Base-by-base conservation (phyloP, 306 rosid genomes). In the Vigna hirtella region DNA sequence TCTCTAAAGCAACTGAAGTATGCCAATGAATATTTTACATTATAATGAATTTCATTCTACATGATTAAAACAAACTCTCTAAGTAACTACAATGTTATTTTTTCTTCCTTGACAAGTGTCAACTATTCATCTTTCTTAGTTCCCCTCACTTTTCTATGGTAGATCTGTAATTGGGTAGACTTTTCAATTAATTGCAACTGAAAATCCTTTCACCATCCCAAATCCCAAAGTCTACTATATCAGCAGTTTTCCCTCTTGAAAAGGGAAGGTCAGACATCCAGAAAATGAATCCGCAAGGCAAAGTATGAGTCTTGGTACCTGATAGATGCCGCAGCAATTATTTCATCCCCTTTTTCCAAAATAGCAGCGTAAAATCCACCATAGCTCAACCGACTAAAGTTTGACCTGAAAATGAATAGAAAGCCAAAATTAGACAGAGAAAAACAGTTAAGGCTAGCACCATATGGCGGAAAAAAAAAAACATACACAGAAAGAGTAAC, bases 331-430 rank as follows among this genome's bases (percentile, higher is more conserved):
- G 94, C 99, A 84, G 89, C 91, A 70, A 96, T 89, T 66, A 96
- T 85, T 80, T 96, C 99, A 88, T 93, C 99, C 57, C 99, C 98
- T 77, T 89, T 87, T 86, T 96, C 99, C 90, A 96, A 87, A 81
- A 96, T 85, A 74, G 90, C 99, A 76, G 99, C 82, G 75, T 91
- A 93, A 87, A 96, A 96, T 75, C 98, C 98, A 84, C 86, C 71
- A 70, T 87, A 96, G 73, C 84, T 96, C 84, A 96, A 85, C 73
- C 99, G 89, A 83, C 84, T 88, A 83, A 96, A 96, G 87, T 96
- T 96, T 70, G 99, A 96, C 75, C 99, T 96, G 86, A 26, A 85
- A 88, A 66, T 30, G 52, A 66, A 50, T n/a, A 73, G 52, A 57
- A 57, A 57, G 9, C 64, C 16, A 53, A 63, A 22, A 56, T 36